These are phyloP conservation scores for Russula virescens DNA, from an alignment of 768 basidiomycete genomes.

Conservation along the genomic window DNA sequence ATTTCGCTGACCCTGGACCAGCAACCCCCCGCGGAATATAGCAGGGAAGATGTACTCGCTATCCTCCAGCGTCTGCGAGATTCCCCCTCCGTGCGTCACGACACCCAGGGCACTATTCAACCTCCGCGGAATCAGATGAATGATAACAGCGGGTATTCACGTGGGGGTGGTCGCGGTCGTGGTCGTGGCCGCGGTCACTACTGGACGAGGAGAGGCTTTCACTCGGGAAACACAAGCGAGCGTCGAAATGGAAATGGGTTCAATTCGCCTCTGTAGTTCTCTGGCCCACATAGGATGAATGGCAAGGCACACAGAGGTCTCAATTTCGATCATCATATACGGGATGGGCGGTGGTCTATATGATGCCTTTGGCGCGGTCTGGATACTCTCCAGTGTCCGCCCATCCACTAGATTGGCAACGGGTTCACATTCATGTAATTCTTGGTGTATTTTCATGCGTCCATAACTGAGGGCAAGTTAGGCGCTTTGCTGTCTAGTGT, in stretches of 20 bases:
- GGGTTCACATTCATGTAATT: slow-evolving; percentile 7
- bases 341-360: background rate
- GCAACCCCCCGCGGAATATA: slow-evolving; percentile 41
- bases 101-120: slow-evolving; percentile 9
- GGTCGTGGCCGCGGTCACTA: background rate
- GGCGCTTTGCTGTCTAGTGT: slow-evolving; percentile 18
- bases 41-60: slow-evolving; percentile 43
- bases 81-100: slow-evolving; percentile 28
- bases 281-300: background rate
- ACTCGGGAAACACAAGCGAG: background rate
- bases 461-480: slow-evolving; percentile 12
- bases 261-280: background rate
- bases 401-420: slow-evolving; percentile 10
- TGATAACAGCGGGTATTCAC: background rate
- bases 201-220: background rate
- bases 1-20: slow-evolving; percentile 35
- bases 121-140: slow-evolving; percentile 3
- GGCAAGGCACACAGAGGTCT: slow-evolving; percentile 4
- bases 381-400: slow-evolving; percentile 18
- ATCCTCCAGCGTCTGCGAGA: slow-evolving; percentile 49
- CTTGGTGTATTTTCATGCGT: slow-evolving; percentile 18
- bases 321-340: slow-evolving; percentile 1
- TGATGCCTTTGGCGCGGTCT: slow-evolving; percentile 3
- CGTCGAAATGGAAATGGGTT: background rate
- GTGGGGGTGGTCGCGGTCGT: background rate